A percentile compares a stretch with the other conserved stretches of the same genome.
Conservation (phyloP, 345 rosid species). For the Sonneratia alba region DNA sequence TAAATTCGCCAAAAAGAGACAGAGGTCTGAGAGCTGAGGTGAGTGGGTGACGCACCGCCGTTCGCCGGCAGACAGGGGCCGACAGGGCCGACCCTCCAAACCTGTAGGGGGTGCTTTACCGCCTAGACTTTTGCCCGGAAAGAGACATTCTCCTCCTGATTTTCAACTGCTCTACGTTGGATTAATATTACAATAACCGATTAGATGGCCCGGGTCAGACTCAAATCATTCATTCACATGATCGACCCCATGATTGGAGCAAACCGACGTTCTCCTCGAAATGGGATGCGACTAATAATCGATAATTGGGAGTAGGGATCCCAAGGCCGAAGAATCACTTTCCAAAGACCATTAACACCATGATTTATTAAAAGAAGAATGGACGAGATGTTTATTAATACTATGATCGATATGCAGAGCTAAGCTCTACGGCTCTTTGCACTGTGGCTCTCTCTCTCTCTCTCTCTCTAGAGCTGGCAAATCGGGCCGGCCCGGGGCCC, state of each 20-base stretch:
- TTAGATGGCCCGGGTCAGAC: background rate
- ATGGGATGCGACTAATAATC: no score
- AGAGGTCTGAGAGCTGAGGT: background rate
- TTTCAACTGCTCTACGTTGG: background rate
- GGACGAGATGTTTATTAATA: no score
- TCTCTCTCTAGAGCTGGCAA: no score
- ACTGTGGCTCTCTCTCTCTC: no score
- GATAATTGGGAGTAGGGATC: background rate
- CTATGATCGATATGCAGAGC: no score
- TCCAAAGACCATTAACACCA: background rate
- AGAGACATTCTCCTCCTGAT: background rate
- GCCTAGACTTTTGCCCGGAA: background rate
- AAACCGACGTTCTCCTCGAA: background rate
- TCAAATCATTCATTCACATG: slow-evolving; percentile 18
- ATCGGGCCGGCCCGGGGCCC: no score
- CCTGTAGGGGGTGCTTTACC: slow-evolving; percentile 14
- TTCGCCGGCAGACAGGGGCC: slow-evolving; percentile 36
- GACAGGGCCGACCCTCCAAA: slow-evolving; percentile 27
- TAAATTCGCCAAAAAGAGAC: background rate
- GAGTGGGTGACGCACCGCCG: slow-evolving; percentile 53
- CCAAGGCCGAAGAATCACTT: background rate
- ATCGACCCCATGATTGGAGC: slow-evolving; percentile 17
- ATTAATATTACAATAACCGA: background rate
- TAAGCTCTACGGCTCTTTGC: no score
- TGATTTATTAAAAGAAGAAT: no score